Base-by-base conservation (phyloP, 441 rosid genomes). In the Brassica hybrid region DNA sequence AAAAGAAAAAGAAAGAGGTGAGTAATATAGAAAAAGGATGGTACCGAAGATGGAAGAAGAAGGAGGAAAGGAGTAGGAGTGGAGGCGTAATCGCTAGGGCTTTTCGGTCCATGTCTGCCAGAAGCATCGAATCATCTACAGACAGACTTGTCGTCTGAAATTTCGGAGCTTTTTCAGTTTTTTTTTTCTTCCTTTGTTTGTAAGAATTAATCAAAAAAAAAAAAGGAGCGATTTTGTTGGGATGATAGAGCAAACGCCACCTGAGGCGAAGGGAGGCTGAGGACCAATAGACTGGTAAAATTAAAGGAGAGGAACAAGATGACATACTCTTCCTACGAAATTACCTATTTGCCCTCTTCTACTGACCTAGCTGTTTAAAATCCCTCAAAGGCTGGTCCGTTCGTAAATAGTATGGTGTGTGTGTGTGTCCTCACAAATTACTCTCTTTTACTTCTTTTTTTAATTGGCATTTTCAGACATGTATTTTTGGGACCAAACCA, bases 191-290 rank as follows among this genome's bases (percentile, higher is more conserved):
- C n/a, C n/a, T n/a, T n/a, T n/a, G n/a, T 75, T 65, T 12, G 77
- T 11, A 32, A 19, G 62, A 21, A 50, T 48, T 54, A 36, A 45
- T 19, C 18, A 6, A 58, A 27, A 16, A 57, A 12, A 57, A 38
- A 69, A 38, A 69, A 21, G 75, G 85, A 83, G 79, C 72, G 79
- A 69, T 56, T 34, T 60, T 74, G 9, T 43, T 57, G 82, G 50
- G 76, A 70, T 21, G 82, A 74, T 43, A 80, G 72, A 80, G 67
- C 68, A 54, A 78, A 86, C 85, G 83, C 65, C 88, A 79, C 82
- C 86, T 86, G 89, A 84, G 85, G 82, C 74, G 76, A 79, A 83
- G 80, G 87, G 87, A 82, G 85, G 77, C 79, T 65, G 61, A 68
- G 77, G 80, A 72, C 76, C 70, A 27, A 57, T 43, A 71, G 79